Base-by-base conservation (phyloP, 2,329 filamentous ascomycete species). In the Septoria petroselini region DNA sequence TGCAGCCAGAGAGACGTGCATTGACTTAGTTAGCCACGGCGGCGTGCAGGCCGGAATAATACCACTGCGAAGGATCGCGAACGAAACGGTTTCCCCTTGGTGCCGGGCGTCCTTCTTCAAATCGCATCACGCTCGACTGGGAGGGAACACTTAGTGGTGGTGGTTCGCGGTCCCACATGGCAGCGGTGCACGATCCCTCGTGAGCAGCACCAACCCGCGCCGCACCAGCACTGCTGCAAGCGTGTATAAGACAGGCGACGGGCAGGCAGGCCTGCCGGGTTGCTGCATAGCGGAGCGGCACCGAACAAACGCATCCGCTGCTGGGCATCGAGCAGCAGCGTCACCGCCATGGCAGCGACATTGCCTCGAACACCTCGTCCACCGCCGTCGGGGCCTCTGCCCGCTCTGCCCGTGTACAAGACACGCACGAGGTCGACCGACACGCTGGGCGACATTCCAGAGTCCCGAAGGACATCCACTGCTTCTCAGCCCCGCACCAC, bases 341-440 rank as follows among this genome's bases (percentile, higher is more conserved):
- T 37, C 37, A 44, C 52, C 27, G 58, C 50, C 49, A 60, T 62
- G 60, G 56, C 58, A 21, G 58, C 56, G 31, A 55, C 52, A 88
- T 78, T 83, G 19, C 73, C 77, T 46, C 80, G 74, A 61, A 73
- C 76, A 41, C 68, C 74, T 23, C 69, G 83, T 62, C 85, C 83
- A 53, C 85, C 88, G 41, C 86, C 88, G 12, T 83, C 81, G 21
- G 79, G 82, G 56, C 81, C 85, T 29, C 74, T 93, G 15, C 88
- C 89, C 37, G 84, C 87, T 34, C 73, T 94, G 39, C 88, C 89
- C 21, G 75, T 86, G 14, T 70, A 76, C 38, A 93, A 89, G 70
- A 82, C 84, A 23, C 75, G 78, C 11, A 76, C 81, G 29, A 75
- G 78, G 3, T 83, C 77, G 65, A 75, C 76, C 29, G 77, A 81